Evolutionary conservation across 495 filamentous ascomycete species (phyloP).

Genomic region (Hypoxylon cercidicola): DNA sequence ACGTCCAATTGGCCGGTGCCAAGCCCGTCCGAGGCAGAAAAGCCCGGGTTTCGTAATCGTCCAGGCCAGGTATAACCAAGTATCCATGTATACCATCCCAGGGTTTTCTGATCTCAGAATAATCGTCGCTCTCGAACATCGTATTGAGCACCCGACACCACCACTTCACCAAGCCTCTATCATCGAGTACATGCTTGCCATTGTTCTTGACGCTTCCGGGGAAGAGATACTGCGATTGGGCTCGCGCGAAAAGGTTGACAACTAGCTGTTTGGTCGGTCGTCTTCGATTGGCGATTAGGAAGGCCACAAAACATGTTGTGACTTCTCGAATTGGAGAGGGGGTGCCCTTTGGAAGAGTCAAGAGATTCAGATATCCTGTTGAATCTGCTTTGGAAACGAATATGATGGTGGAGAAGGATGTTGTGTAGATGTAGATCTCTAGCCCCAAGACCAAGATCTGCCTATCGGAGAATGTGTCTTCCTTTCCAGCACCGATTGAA

Average conservation of each 20-base stretch:
- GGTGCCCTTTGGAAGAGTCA: conserved; percentile 66
- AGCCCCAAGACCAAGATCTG: conserved; percentile 61
- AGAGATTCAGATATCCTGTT: conserved; percentile 81
- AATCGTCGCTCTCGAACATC: conserved; percentile 61
- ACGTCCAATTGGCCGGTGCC: conserved; percentile 59
- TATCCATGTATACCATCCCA: conserved; percentile 71
- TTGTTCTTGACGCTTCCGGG: conserved; percentile 86
- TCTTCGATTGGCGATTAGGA: conserved; percentile 73
- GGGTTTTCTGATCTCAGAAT: conserved; percentile 38
- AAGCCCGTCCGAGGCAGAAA: conserved; percentile 60
- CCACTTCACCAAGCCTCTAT: conserved; percentile 89
- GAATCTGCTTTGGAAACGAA: conserved; percentile 99
- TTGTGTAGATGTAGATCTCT: conserved; percentile 75
- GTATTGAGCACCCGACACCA: conserved; percentile 91
- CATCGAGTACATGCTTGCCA: conserved; percentile 92
- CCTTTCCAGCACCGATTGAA: conserved; percentile 62
- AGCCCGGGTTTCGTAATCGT: conserved; percentile 76
- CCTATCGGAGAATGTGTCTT: conserved; percentile 17
- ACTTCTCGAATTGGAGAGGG: conserved; percentile 79
- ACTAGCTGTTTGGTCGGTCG: conserved; percentile 77
- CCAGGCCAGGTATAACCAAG: conserved; percentile 86
- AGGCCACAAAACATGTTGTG: conserved; percentile 77
- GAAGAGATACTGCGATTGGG: conserved; percentile 95
- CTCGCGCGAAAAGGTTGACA: conserved; percentile 89
- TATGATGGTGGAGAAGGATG: conserved; percentile 80